Evolutionary conservation across 208 protist species (phyloP), one percentile per base, ranked within the genome.

Genomic region (Trypanosoma vivax): DNA sequence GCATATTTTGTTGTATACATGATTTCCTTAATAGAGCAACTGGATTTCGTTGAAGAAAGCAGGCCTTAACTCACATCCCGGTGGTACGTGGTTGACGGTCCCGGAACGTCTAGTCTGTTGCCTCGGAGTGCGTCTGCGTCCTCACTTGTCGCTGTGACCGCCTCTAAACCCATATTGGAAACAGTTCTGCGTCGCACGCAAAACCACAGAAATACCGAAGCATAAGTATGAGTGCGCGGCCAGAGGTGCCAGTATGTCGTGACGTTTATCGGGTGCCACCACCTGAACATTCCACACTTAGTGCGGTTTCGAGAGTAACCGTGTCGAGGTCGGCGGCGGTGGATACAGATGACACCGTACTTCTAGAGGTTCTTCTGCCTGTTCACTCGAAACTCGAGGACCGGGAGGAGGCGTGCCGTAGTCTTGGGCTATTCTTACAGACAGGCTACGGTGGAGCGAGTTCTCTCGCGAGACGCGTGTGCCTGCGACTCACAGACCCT

Each of bases 401-500:
- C 21, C 55, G 65, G 24, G 68, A 74, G 18, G 76, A 84, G 42
- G 65, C 54, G 10, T 50, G 31, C n/a, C 57, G 58, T 28, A 24
- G 45, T 7, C 47, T 84, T 0, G 71, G 70, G 16, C 37, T 84
- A 13, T 66, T 54, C 39, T 47, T 84, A 11, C 51, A 68, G 0
- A 66, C 60, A 29, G 60, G 59, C 3, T 52, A 60, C 21, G 83
- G 71, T 18, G 50, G 56, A 5, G 14, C 28, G 3, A 88, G 72
- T 63, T 60, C 51, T 16, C 61, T 79, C 14, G 72, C 70, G 1
- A 64, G 76, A 10, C 52, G 71, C 4, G 55, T 94, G 6, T 54
- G 63, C 19, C 34, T 91, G 14, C 80, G 83, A 29, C 57, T 91
- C 10, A 94, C 83, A 1, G 87, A 94, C 61, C 77, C 79, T 2